A percentile compares a stretch with the other conserved stretches of the same genome.
Evolutionary conservation across 2,329 filamentous ascomycete species (phyloP).

Genomic region (Aspergillus brunneoviolaceus): DNA sequence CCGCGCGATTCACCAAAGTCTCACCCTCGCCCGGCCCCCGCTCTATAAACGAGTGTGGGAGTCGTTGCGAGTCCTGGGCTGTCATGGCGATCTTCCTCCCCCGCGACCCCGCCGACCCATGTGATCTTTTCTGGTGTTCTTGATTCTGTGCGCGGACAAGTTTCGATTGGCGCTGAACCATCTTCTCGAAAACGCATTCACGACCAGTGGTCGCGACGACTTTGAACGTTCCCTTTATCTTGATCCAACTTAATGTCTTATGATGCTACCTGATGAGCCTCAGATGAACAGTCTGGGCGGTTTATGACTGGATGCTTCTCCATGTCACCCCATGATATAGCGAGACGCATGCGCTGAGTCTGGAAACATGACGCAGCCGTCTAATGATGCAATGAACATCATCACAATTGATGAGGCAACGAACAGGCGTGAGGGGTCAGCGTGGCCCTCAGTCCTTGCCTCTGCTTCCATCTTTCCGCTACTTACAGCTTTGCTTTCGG

Average conservation of each 20-base stretch:
- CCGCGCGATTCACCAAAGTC: slow-evolving; percentile 22
- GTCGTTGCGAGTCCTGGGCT: slow-evolving; percentile 27
- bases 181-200: slow-evolving; percentile 4
- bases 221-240: neutral
- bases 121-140: slow-evolving; percentile 8
- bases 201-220: neutral
- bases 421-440: neutral
- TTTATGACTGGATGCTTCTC: neutral
- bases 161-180: slow-evolving; percentile 12
- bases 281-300: neutral
- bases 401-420: neutral
- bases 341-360: neutral
- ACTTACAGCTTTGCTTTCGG: neutral
- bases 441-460: neutral
- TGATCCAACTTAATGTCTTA: slow-evolving; percentile 8
- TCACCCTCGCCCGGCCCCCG: slow-evolving; percentile 21
- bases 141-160: slow-evolving; percentile 5
- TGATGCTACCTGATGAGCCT: slow-evolving; percentile 2
- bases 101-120: slow-evolving; percentile 19
- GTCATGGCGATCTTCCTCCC: slow-evolving; percentile 22
- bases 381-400: neutral
- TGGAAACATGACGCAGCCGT: neutral
- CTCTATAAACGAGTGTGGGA: slow-evolving; percentile 28
- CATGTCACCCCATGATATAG: neutral
- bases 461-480: neutral